A percentile compares a stretch with the other conserved stretches of the same genome.
Evolutionary conservation across 1,284 basidiomycete species (phyloP).

Genomic region (Ganoderma boninense): DNA sequence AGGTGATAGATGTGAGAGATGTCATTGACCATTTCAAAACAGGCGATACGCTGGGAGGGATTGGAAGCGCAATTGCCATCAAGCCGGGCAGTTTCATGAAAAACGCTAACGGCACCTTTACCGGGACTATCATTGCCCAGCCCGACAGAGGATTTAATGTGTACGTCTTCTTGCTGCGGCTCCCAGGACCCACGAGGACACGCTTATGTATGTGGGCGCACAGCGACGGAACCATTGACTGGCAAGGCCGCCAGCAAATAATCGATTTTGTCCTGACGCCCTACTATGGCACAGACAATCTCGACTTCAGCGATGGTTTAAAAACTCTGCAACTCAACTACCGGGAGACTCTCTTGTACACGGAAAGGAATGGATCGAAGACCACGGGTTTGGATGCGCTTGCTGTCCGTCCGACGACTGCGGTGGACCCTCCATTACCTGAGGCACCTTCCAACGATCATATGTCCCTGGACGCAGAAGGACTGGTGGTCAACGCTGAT

Average conservation of each 20-base stretch:
- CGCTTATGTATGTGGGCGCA: background rate
- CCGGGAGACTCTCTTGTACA: constrained; percentile 60
- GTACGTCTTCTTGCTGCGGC: constrained; percentile 32
- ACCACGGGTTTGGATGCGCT: constrained; percentile 72
- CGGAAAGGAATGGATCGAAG: constrained; percentile 56
- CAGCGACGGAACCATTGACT: constrained; percentile 64
- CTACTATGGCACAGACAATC: constrained; percentile 56
- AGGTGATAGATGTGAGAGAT: too few relatives aligned
- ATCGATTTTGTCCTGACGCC: constrained; percentile 68
- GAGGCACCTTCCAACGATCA: constrained; percentile 54
- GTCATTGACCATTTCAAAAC: background rate
- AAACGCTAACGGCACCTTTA: constrained; percentile 44
- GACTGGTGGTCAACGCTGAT: constrained; percentile 64
- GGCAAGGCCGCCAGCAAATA: constrained; percentile 63
- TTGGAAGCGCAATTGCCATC: constrained; percentile 48
- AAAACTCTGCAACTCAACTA: constrained; percentile 65
- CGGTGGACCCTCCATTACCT: constrained; percentile 50
- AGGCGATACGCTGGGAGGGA: constrained; percentile 48
- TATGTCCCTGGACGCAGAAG: constrained; percentile 68
- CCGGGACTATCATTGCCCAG: constrained; percentile 53
- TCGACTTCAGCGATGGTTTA: constrained; percentile 59
- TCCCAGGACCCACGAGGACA: too few relatives aligned
- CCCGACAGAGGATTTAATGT: constrained; percentile 58
- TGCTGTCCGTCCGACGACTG: constrained; percentile 51
- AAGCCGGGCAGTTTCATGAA: constrained; percentile 41